Evolutionary conservation across 352 stramenopile species (phyloP), one percentile per base, ranked within the genome.

Genomic region (Phytopythium litorale): DNA sequence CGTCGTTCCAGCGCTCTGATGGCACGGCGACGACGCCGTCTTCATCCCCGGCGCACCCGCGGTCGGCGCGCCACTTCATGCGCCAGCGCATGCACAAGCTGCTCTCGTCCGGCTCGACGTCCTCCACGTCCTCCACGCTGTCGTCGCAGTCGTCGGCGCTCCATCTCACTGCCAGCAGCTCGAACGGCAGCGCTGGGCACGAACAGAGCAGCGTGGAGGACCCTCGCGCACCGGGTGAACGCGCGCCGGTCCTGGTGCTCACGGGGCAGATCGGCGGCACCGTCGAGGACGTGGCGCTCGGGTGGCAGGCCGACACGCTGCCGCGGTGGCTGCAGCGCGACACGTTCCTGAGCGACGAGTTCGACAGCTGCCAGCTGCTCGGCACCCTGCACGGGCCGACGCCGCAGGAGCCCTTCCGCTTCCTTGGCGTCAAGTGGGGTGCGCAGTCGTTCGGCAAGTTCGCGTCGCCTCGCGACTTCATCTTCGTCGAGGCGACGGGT

Each of bases 401-500:
- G 0, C 51, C 56, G 6, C 51, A 73, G 18, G 70, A 82, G 38
- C 77, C 77, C n/a, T 80, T 82, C 55, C 64, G 67, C 23, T 87
- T 75, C 57, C 58, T 79, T 18, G 67, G 66, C 30, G 52, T 87
- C 33, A 87, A 87, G 52, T 87, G 77, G 77, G 66, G 66, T 6
- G 57, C 63, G 8, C 70, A 75, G 32, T 63, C 65, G 7, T 73
- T 81, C 45, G 72, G 72, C 19, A 64, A 68, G 38, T 81, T 85
- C 45, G 68, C 64, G 25, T 64, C 75, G 18, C 46, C 66, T 2
- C 76, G 76, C 0, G 76, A 86, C 66, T 83, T 75, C 48, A 60
- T 86, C 48, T 81, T 76, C 48, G 40, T 86, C n/a, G 76, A 86
- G 60, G 67, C 70, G 3, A 78, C 64, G 32, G 76, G 76, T 40